These are phyloP conservation scores for Aspergillus uvarum DNA, from an alignment of 2,329 filamentous ascomycete species.

Conservation along the genomic window DNA sequence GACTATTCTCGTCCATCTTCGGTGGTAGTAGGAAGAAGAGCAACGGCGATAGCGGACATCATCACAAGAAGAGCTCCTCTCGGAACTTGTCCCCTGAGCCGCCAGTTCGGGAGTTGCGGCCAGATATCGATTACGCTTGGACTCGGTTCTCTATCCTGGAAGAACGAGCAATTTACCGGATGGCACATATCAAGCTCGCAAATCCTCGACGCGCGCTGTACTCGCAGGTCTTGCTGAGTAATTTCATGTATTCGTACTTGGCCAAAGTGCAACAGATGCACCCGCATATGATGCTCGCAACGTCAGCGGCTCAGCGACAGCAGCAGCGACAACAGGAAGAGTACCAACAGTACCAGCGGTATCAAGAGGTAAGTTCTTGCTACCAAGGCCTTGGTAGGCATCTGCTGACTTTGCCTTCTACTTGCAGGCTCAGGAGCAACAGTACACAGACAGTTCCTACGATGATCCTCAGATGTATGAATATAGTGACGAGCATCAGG, in stretches of 20 bases:
- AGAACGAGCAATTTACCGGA: slow-evolving; percentile 94
- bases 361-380: slow-evolving; percentile 44
- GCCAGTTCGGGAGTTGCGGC: slow-evolving; percentile 68
- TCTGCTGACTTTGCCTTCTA: not conserved
- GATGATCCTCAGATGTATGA: slow-evolving; percentile 55
- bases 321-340: slow-evolving; percentile 45
- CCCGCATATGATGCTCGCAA: slow-evolving; percentile 87
- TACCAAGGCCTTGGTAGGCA: not conserved
- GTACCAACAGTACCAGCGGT: slow-evolving; percentile 47
- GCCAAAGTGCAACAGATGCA: slow-evolving; percentile 99
- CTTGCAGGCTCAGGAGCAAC: slow-evolving; percentile 27
- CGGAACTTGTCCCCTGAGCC: slow-evolving; percentile 79
- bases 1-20: slow-evolving; percentile 92
- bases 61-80: slow-evolving; percentile 70
- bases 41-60: slow-evolving; percentile 62
- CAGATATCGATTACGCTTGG: slow-evolving; percentile 95
- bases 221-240: slow-evolving; percentile 93
- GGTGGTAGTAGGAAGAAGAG: slow-evolving; percentile 84
- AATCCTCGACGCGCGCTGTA: slow-evolving; percentile 89
- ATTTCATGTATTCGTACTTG: slow-evolving; percentile 99
- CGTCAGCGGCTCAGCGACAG: slow-evolving; percentile 68
- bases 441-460: slow-evolving; percentile 44
- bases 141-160: slow-evolving; percentile 92
- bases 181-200: slow-evolving; percentile 99
- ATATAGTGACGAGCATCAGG: slow-evolving; percentile 47